Conservation (phyloP, 1,284 basidiomycete genomes). For the Rhodotorula sp. region DNA sequence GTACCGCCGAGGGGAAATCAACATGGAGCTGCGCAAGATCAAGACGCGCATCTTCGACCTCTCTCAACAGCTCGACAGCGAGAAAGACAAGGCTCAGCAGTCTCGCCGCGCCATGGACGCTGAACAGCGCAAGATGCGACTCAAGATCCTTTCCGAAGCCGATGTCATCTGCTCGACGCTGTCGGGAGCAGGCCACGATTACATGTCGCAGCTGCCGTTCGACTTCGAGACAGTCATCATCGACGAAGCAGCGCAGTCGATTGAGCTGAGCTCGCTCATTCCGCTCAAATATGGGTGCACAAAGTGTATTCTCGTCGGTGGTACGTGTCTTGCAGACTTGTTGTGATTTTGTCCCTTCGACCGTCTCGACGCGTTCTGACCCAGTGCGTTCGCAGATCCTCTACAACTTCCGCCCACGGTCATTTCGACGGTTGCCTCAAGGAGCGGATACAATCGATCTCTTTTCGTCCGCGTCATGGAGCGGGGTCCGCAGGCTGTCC, state of each 20-base stretch:
- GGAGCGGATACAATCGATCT: conserved; percentile 80
- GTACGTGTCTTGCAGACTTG: conserved; percentile 51
- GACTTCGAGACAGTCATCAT: conserved; percentile 97
- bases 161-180: conserved; percentile 95
- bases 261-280: conserved; percentile 95
- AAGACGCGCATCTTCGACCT: conserved; percentile 64
- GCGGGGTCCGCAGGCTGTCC: conserved; percentile 72
- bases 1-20: conserved; percentile 58
- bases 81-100: conserved; percentile 72
- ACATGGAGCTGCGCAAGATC: conserved; percentile 56
- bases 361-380: not conserved
- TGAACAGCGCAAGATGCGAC: conserved; percentile 66
- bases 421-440: conserved; percentile 80
- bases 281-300: conserved; percentile 85
- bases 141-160: conserved; percentile 78
- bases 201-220: conserved; percentile 65
- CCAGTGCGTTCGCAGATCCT: conserved; percentile 63
- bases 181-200: conserved; percentile 88
- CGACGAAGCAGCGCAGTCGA: conserved; percentile 96
- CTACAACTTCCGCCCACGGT: conserved; percentile 97
- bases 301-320: conserved; percentile 92
- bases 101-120: conserved; percentile 71
- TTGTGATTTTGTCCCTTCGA: not conserved
- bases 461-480: conserved; percentile 91
- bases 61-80: conserved; percentile 68